A percentile compares a stretch with the other conserved stretches of the same genome.
Conservation (phyloP, 2,329 filamentous ascomycete genomes). For the Colletotrichum magnum region DNA sequence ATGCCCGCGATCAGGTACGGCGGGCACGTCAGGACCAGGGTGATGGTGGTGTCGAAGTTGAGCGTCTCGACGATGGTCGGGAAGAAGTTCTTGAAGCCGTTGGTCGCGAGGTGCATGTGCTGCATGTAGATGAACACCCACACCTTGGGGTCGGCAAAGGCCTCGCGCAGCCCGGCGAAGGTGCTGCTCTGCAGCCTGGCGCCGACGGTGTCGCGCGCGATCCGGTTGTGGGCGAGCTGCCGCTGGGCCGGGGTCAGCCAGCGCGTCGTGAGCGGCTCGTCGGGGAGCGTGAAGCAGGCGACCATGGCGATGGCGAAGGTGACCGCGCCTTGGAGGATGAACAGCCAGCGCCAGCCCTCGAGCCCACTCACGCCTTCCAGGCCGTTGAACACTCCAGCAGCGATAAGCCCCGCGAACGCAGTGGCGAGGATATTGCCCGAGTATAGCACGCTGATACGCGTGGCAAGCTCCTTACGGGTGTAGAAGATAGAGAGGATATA, state of each 20-base stretch:
- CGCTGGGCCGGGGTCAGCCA: conserved; percentile 54
- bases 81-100: conserved; percentile 60
- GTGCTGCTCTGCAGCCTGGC: conserved; percentile 48
- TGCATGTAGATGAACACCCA: conserved; percentile 64
- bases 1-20: conserved; percentile 58
- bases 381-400: conserved; percentile 55
- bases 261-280: conserved; percentile 54
- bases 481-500: conserved; percentile 68
- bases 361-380: conserved; percentile 47
- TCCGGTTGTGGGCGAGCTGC: conserved; percentile 57
- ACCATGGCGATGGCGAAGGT: conserved; percentile 48
- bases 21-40: conserved; percentile 60
- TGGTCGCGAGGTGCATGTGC: conserved; percentile 62
- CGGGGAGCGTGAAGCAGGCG: conserved; percentile 52
- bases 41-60: conserved; percentile 57
- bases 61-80: conserved; percentile 53
- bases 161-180: conserved; percentile 58
- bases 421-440: conserved; percentile 54
- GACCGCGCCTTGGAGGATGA: conserved; percentile 49
- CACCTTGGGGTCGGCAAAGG: conserved; percentile 57
- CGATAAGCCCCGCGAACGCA: conserved; percentile 60
- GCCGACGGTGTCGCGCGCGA: conserved; percentile 49
- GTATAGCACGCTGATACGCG: conserved; percentile 61
- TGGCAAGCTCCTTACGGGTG: conserved; percentile 62
- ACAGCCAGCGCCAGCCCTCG: conserved; percentile 51